Conservation (phyloP, 2,329 filamentous ascomycete genomes). For the Blastomyces emzantsi region DNA sequence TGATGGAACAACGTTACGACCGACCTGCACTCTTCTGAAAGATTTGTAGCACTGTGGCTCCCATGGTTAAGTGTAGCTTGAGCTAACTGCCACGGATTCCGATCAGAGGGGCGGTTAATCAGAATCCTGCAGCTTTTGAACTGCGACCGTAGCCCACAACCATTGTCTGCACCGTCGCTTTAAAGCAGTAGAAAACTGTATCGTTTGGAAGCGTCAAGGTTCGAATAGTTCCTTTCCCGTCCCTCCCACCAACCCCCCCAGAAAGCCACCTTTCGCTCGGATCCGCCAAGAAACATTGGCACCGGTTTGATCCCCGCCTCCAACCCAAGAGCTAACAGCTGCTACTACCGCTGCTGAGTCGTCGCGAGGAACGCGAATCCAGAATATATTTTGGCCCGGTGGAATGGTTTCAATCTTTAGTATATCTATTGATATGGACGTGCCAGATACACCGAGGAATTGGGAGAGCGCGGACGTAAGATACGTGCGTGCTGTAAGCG, state of each 20-base stretch:
- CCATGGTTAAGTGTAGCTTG: neutral
- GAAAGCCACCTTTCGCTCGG: conserved; percentile 31
- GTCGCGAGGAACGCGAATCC: conserved; percentile 40
- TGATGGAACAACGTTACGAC: neutral
- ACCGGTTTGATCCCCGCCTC: conserved; percentile 19
- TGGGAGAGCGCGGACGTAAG: conserved; percentile 39
- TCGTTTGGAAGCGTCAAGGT: neutral
- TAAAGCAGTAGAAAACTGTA: neutral
- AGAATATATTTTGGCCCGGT: conserved; percentile 21
- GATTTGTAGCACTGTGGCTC: neutral
- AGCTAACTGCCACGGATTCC: neutral
- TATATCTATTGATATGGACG: conserved; percentile 41
- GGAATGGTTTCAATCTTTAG: conserved; percentile 29
- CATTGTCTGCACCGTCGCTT: neutral
- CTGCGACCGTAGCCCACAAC: neutral
- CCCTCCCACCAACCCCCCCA: conserved; percentile 28
- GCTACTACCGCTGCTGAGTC: conserved; percentile 36
- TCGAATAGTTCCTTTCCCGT: conserved; percentile 21
- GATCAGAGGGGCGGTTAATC: neutral
- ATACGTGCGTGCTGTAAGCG: conserved; percentile 40
- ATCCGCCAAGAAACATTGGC: conserved; percentile 32
- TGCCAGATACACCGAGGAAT: conserved; percentile 40
- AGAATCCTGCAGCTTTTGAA: neutral
- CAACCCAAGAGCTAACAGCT: conserved; percentile 41
- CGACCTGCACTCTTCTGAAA: neutral